Evolutionary conservation across 129 eudicot genomes (phyloP).

Genomic region (Flaveria ramosissima): DNA sequence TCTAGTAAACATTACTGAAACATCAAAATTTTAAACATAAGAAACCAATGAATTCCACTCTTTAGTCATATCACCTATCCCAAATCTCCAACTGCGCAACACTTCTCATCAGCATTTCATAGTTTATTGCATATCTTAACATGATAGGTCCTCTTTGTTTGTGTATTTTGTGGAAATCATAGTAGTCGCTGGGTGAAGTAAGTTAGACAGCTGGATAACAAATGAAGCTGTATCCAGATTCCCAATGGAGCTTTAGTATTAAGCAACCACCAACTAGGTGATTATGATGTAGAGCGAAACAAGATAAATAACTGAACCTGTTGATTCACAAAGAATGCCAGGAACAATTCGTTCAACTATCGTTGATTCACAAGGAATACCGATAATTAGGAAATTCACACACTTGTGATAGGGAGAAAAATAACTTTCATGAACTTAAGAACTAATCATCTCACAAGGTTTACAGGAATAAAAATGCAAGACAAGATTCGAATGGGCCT

Average conservation of each 20-base stretch:
- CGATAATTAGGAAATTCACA: too few species aligned
- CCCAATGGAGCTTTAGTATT: neutral
- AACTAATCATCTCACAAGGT: too few species aligned
- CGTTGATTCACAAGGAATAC: too few species aligned
- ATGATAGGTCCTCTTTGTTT: constrained; percentile 21
- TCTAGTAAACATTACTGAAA: neutral
- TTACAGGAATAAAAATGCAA: too few species aligned
- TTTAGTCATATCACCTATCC: neutral
- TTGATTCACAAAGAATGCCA: too few species aligned
- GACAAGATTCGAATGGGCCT: too few species aligned
- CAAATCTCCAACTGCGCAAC: constrained; percentile 22
- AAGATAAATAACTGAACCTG: too few species aligned
- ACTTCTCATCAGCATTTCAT: neutral
- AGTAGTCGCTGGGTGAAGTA: neutral
- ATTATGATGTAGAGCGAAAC: too few species aligned
- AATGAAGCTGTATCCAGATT: neutral
- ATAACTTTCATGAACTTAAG: too few species aligned
- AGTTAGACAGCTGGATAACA: neutral
- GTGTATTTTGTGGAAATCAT: neutral
- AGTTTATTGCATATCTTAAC: constrained; percentile 14
- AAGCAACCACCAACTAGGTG: neutral
- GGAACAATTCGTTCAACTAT: too few species aligned
- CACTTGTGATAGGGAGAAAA: too few species aligned
- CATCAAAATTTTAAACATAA: neutral
- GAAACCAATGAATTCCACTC: constrained; percentile 27